Evolutionary conservation across 2,329 filamentous ascomycete genomes (phyloP).

Genomic region (Talaromyces sp.): DNA sequence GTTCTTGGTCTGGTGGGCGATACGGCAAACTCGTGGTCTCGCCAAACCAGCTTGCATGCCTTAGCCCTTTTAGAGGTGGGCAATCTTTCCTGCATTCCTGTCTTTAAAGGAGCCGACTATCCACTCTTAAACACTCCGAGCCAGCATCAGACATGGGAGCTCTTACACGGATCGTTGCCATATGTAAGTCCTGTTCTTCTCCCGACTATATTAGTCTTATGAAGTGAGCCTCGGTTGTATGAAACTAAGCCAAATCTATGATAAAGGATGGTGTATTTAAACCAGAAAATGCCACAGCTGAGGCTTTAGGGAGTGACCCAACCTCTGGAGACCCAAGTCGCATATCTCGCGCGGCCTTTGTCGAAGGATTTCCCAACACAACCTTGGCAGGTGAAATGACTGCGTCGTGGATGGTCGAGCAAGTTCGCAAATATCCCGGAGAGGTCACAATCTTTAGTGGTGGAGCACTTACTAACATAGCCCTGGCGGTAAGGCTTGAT

Average conservation of each 20-base stretch:
- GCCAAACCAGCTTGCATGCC: slow-evolving; percentile 46
- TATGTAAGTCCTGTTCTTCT: too few species aligned
- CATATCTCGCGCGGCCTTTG: slow-evolving; percentile 41
- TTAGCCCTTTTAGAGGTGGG: slow-evolving; percentile 48
- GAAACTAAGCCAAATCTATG: too few species aligned
- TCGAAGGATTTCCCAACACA: slow-evolving; percentile 48
- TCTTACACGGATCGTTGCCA: slow-evolving; percentile 43
- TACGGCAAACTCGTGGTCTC: slow-evolving; percentile 48
- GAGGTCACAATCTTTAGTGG: slow-evolving; percentile 47
- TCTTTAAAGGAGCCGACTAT: slow-evolving; percentile 46
- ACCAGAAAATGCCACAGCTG: slow-evolving; percentile 42
- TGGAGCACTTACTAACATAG: slow-evolving; percentile 50
- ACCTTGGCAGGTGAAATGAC: slow-evolving; percentile 39
- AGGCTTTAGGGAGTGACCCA: slow-evolving; percentile 44
- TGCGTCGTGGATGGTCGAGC: slow-evolving; percentile 48
- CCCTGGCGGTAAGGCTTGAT: slow-evolving; percentile 47
- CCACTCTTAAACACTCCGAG: slow-evolving; percentile 47
- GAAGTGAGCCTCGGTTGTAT: too few species aligned
- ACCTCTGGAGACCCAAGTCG: slow-evolving; percentile 45
- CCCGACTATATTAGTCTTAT: too few species aligned
- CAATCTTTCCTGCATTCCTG: slow-evolving; percentile 47
- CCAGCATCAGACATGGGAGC: slow-evolving; percentile 45
- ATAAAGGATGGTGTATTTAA: slow-evolving; percentile 48
- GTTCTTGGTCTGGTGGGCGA: slow-evolving; percentile 40
- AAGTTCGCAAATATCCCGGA: slow-evolving; percentile 49